Percentiles rank a stretch among this genome's conserved stretches.
Conservation (phyloP, 306 rosid species). For the Prunus persica region DNA sequence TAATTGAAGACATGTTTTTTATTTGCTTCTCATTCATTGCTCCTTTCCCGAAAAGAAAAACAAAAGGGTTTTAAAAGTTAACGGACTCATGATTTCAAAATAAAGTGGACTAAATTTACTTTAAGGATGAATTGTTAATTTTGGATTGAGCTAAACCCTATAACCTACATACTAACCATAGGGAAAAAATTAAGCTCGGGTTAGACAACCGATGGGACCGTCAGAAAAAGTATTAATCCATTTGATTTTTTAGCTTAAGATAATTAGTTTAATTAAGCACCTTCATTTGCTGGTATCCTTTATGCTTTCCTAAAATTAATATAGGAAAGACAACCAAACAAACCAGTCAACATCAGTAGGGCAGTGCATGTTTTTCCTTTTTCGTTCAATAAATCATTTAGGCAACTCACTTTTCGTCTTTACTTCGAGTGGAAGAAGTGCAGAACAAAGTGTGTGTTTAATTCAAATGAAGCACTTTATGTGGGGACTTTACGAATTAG, state of each 20-base stretch:
- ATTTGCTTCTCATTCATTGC: not conserved
- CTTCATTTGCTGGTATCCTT: not conserved
- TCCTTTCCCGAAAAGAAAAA: not conserved
- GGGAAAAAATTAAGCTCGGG: not conserved
- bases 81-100: too few relatives aligned
- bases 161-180: too few relatives aligned
- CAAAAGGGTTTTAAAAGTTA: not conserved
- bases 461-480: slow-evolving; percentile 2
- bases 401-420: slow-evolving; percentile 2
- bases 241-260: not conserved
- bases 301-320: slow-evolving; percentile 3
- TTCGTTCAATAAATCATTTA: slow-evolving; percentile 15
- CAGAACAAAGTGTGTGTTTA: slow-evolving; percentile 7
- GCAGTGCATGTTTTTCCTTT: not conserved
- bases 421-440: slow-evolving; percentile 21
- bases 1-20: not conserved
- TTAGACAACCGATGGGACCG: too few relatives aligned
- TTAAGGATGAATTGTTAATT: too few relatives aligned
- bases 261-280: not conserved
- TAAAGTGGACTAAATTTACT: fast-evolving
- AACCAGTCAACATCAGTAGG: not conserved
- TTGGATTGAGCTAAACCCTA: too few relatives aligned
- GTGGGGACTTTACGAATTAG: slow-evolving; percentile 9
- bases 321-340: not conserved
- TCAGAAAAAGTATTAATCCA: not conserved